A percentile compares a stretch with the other conserved stretches of the same genome.
phyloP scores from a whole-genome alignment of 495 filamentous ascomycete species.

The Hypoxylon lienhwacheense region DNA sequence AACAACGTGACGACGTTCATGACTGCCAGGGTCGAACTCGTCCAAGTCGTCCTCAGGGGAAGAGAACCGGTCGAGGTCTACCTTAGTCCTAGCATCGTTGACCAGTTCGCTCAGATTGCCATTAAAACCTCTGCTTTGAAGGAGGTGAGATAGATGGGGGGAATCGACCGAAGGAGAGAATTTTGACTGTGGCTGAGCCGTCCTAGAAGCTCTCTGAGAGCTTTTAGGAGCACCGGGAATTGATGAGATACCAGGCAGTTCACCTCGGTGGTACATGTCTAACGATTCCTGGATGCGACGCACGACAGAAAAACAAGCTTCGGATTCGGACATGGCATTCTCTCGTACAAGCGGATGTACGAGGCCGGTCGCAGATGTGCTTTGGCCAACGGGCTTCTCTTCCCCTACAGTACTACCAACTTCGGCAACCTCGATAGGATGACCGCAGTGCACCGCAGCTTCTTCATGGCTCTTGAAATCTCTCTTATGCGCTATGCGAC shows the following conservation, averaged over 20 bases:
- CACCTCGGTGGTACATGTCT: slow-evolving; percentile 48
- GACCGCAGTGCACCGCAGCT: slow-evolving; percentile 85
- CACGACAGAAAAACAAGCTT: slow-evolving; percentile 53
- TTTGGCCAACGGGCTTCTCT: slow-evolving; percentile 42
- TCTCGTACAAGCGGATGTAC: slow-evolving; percentile 72
- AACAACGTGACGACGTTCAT: slow-evolving; percentile 8
- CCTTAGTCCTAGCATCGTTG: slow-evolving; percentile 57
- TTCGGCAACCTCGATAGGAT: slow-evolving; percentile 72
- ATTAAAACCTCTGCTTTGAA: slow-evolving; percentile 64
- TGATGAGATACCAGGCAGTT: slow-evolving; percentile 47
- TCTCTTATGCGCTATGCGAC: slow-evolving; percentile 87
- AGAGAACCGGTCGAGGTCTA: slow-evolving; percentile 55
- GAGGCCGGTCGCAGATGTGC: slow-evolving; percentile 49
- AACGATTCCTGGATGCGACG: slow-evolving; percentile 52
- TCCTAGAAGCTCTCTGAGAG: slow-evolving; percentile 10
- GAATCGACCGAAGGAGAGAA: slow-evolving; percentile 68
- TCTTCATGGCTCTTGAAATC: slow-evolving; percentile 94
- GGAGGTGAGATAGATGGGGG: slow-evolving; percentile 72
- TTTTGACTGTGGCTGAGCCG: slow-evolving; percentile 8
- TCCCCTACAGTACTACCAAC: slow-evolving; percentile 59
- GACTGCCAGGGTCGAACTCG: slow-evolving; percentile 44
- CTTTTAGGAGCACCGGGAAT: slow-evolving; percentile 42
- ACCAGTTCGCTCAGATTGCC: slow-evolving; percentile 66
- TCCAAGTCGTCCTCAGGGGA: slow-evolving; percentile 52
- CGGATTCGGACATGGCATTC: slow-evolving; percentile 56